Evolutionary conservation across 2,329 filamentous ascomycete species (phyloP).

Genomic region (Xylariaceae sp.): DNA sequence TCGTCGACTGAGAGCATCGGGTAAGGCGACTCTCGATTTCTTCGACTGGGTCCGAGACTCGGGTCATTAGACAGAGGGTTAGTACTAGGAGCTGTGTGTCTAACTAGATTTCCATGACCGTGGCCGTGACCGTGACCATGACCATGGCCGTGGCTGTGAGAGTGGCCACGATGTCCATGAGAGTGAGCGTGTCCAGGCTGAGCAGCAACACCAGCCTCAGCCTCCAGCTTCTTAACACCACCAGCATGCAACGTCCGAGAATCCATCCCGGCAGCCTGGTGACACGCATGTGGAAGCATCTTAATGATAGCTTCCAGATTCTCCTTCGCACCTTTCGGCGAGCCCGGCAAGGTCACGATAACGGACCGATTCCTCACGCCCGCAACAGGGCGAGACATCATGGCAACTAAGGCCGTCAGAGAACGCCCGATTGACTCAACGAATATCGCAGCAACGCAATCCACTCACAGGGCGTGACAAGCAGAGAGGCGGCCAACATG

Average conservation of each 20-base stretch:
- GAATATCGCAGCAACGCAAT: not conserved
- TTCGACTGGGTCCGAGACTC: slow-evolving; percentile 57
- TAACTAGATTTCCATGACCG: slow-evolving; percentile 60
- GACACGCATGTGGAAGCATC: slow-evolving; percentile 90
- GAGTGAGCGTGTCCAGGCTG: slow-evolving; percentile 28
- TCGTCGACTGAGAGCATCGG: slow-evolving; percentile 85
- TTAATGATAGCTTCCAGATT: slow-evolving; percentile 86
- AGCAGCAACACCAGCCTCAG: slow-evolving; percentile 64
- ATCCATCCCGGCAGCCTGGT: slow-evolving; percentile 78
- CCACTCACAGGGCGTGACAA: slow-evolving; percentile 80
- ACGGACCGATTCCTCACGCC: slow-evolving; percentile 78
- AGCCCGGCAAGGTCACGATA: slow-evolving; percentile 86
- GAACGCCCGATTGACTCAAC: not conserved
- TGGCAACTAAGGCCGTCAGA: slow-evolving; percentile 61
- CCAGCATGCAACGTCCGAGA: slow-evolving; percentile 76
- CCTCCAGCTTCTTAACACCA: slow-evolving; percentile 77
- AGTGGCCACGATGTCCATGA: slow-evolving; percentile 42
- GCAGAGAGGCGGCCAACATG: slow-evolving; percentile 81
- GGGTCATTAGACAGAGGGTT: slow-evolving; percentile 58
- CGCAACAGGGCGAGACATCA: slow-evolving; percentile 93
- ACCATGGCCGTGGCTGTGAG: slow-evolving; percentile 50
- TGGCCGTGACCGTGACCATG: slow-evolving; percentile 57
- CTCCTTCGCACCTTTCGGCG: slow-evolving; percentile 90
- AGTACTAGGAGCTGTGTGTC: slow-evolving; percentile 66
- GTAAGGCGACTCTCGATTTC: slow-evolving; percentile 83